Percentiles rank a stretch among this genome's conserved stretches.
Conservation (phyloP, 805 yeast genomes). For the Pichia nakasei region DNA sequence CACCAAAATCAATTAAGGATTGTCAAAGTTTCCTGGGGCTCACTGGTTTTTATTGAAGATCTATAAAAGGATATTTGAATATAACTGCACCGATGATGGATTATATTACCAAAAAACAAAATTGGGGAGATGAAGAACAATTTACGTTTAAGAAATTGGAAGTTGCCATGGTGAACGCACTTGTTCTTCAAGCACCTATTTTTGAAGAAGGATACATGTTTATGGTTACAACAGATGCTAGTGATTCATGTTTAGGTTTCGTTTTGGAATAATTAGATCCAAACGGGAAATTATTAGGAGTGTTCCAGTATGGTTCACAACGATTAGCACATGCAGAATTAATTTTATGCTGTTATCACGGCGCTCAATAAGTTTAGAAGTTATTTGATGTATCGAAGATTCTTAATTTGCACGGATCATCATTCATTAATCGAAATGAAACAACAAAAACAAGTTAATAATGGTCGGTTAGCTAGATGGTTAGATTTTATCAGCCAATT, state of each 20-base stretch:
- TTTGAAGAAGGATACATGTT: background rate
- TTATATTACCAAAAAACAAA: background rate
- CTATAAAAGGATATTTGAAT: background rate
- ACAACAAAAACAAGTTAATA: background rate
- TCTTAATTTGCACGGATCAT: conserved; percentile 2
- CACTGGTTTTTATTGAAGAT: background rate
- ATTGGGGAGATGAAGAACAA: background rate
- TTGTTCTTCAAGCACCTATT: background rate
- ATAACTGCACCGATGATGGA: background rate
- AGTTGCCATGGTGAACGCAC: background rate
- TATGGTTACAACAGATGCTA: background rate
- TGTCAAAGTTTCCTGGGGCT: background rate
- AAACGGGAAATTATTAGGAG: background rate
- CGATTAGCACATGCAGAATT: background rate
- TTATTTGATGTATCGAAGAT: background rate
- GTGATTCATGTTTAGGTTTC: conserved; percentile 1
- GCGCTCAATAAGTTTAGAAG: background rate
- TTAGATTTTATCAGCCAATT: conserved; percentile 3
- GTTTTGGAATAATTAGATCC: conserved; percentile 1
- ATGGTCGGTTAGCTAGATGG: conserved; percentile 4
- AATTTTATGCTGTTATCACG: background rate
- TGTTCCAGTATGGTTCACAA: conserved; percentile 3
- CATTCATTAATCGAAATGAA: background rate
- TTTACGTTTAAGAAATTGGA: background rate
- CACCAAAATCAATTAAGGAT: background rate